Conservation (phyloP, 345 rosid species). For the Lepidium didymum region DNA sequence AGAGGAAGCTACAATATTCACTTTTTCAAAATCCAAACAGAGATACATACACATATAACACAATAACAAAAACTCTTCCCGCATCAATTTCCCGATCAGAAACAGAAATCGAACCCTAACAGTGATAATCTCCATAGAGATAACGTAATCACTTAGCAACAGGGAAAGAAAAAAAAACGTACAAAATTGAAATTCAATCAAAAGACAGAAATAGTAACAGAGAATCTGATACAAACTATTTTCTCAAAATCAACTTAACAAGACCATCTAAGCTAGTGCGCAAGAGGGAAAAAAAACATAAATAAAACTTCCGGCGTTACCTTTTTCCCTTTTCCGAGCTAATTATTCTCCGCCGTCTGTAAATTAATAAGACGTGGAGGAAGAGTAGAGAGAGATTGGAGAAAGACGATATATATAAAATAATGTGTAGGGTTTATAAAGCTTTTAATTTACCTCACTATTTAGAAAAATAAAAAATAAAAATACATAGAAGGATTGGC, state of each 20-base stretch:
- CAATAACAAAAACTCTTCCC: not conserved
- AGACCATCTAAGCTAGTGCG: not conserved
- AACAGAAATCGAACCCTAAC: not conserved
- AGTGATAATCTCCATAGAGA: not conserved
- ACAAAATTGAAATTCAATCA: not conserved
- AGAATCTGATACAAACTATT: not conserved
- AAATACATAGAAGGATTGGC: too few species aligned
- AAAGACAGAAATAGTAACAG: not conserved
- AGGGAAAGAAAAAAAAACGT: not conserved
- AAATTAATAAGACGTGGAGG: conserved; percentile 9
- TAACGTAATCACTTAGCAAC: not conserved
- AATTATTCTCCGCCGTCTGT: conserved; percentile 25
- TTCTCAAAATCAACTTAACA: not conserved
- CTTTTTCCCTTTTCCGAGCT: conserved; percentile 5
- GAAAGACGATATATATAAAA: not conserved
- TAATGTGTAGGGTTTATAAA: not conserved
- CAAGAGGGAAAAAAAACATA: not conserved
- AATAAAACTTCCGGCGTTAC: conserved; percentile 9
- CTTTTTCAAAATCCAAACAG: not conserved
- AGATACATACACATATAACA: not conserved
- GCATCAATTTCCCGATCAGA: not conserved
- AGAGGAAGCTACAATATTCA: not conserved
- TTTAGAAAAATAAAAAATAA: not conserved
- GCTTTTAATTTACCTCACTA: not conserved
- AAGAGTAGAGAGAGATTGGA: not conserved